phyloP scores from a whole-genome alignment of 2,329 filamentous ascomycete species.

The Penicillium paneum region DNA sequence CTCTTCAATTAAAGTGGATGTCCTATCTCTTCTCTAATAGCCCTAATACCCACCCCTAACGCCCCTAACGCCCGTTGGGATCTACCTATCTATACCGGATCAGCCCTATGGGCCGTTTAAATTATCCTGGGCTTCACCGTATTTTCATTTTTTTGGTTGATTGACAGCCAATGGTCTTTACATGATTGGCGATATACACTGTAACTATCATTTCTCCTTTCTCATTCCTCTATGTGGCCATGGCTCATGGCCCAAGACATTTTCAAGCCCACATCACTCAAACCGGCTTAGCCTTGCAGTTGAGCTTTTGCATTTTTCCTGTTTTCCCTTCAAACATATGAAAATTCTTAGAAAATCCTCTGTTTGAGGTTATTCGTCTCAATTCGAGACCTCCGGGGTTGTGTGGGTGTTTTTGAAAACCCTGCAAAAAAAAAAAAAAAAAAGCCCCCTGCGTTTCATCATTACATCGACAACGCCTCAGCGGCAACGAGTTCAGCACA shows the following conservation, averaged over 20 bases:
- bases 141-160: slow-evolving; percentile 1
- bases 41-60: neutral
- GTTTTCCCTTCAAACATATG: neutral
- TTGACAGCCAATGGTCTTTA: neutral
- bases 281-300: neutral
- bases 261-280: neutral
- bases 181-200: neutral
- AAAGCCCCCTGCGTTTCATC: neutral
- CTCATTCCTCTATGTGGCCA: neutral
- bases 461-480: neutral
- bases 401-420: neutral
- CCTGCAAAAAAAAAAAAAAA: neutral
- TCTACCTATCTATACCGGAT: neutral
- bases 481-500: neutral
- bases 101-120: neutral
- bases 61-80: too few relatives aligned
- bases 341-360: neutral
- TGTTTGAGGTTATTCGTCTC: neutral
- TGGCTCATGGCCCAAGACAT: neutral
- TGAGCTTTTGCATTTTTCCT: neutral
- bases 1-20: neutral
- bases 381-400: neutral
- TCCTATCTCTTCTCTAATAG: neutral
- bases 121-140: slow-evolving; percentile 6
- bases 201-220: neutral